Evolutionary conservation across 208 protist genomes (phyloP), one percentile per base, ranked within the genome.

Genomic region (Trypanosoma mega): DNA sequence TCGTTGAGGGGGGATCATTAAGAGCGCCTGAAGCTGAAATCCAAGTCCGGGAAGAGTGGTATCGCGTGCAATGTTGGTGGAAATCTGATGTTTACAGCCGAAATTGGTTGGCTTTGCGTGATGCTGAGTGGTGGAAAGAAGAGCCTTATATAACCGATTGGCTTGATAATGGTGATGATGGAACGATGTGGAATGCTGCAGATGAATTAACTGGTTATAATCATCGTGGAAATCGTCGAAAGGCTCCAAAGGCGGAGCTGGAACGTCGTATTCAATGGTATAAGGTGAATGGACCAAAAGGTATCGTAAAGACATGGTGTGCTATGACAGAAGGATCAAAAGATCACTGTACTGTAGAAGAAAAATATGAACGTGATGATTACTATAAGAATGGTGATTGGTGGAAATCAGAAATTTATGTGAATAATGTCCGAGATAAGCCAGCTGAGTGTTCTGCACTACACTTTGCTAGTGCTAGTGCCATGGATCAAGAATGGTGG

Each of bases 381-480:
- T 76, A 72, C 48, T 76, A 63, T 47, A 72, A 69, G 43, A 76
- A 76, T 58, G 71, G 71, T 44, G 71, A 76, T 56, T 76, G 71
- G 71, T 76, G 71, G 71, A 76, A 74, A 26, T 63, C 60, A 14
- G 71, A 76, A 27, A 62, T 59, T 8, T 54, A 63, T 48, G 51
- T 59, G 24, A 50, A 64, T 16, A 43, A 27, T 23, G 18, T 76
- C 44, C 29, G 33, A 16, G 65, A 74, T 11, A 56, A 50, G 8
- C 46, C 53, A 14, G 52, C 30, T 12, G 46, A 76, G 0, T 63
- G 63, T 51, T 53, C 60, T 57, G 71, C 71, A 31, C 34, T 76
- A 24, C 49, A 43, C 16, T 60, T 52, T 39, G 71, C 71, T n/a
- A 23, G 21, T 46, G 55, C 71, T 33, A 45, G 45, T n/a, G 52